Base-by-base conservation (phyloP, 225 moss, liverwort and hornwort genomes). In the Marchantia polymorpha region DNA sequence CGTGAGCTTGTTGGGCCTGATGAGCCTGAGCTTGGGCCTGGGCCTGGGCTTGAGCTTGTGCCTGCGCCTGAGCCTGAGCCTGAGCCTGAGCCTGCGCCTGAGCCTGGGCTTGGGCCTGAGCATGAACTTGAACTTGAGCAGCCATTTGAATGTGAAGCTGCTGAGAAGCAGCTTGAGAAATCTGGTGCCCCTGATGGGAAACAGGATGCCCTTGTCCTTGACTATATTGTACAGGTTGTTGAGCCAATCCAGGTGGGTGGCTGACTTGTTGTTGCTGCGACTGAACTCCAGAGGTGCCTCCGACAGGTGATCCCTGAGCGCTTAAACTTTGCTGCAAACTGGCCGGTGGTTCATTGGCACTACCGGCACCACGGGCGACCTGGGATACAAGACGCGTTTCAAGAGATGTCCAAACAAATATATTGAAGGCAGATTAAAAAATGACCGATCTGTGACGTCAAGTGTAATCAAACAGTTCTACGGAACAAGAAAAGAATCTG, bases 241-340 rank as follows among this genome's bases (percentile, higher is more conserved):
- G 81, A 73, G 90, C 81, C 23, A 88, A 51, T 59, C 85, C 90
- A 56, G 87, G 85, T 66, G 85, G 75, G 78, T 85, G 91, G 51
- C 29, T 60, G 6, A 86, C 80, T 70, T 90, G 90, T 70, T 90
- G 90, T 80, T 87, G 92, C 49, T 87, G 86, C 50, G 87, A 86
- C 78, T 84, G 64, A 80, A 84, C 89, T 47, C 74, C 83, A 78
- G 79, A 48, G 30, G 73, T 47, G 52, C 75, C 81, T 48, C 83
- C 88, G 76, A 80, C 58, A 23, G 87, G 78, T 30, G 63, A 66
- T 26, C 89, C 91, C 54, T 83, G 93, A 48, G 88, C 69, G 77
- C 77, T 79, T 61, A 69, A 69, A 53, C 52, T 78, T 51, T 73
- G 64, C 64, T 85, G 84, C 60, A 66, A 74, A n/a, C 74, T 77